Conservation (phyloP, 2,329 filamentous ascomycete genomes). For the Myriosclerotinia scirpicola region DNA sequence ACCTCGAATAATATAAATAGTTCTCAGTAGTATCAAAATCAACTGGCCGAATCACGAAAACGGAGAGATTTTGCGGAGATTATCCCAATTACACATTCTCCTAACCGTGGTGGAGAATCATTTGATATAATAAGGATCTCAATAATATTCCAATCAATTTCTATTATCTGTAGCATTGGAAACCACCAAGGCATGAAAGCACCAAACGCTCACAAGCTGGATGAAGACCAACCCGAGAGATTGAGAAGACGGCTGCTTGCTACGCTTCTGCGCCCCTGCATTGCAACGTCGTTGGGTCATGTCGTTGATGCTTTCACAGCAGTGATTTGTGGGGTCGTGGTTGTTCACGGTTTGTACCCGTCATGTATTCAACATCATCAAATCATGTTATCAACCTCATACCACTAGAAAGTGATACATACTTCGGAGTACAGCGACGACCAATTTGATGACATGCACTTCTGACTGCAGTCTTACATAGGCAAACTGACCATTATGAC, state of each 20-base stretch:
- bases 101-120: constrained; percentile 15
- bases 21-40: constrained; percentile 10
- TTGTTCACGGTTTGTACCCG: constrained; percentile 22
- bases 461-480: constrained; percentile 12
- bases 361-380: constrained; percentile 18
- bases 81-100: constrained; percentile 16
- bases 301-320: constrained; percentile 1
- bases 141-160: constrained; percentile 18
- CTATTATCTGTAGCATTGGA: constrained; percentile 15
- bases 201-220: constrained; percentile 22
- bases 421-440: constrained; percentile 15
- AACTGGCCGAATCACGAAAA: constrained; percentile 22
- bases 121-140: constrained; percentile 3
- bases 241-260: constrained; percentile 19
- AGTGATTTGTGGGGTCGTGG: constrained; percentile 18
- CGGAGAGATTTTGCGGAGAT: constrained; percentile 21
- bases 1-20: constrained; percentile 19
- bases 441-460: constrained; percentile 11
- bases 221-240: constrained; percentile 8
- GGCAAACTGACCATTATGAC: not conserved
- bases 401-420: constrained; percentile 11
- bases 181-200: constrained; percentile 10
- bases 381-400: constrained; percentile 21
- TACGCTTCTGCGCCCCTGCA: constrained; percentile 19
- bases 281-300: constrained; percentile 22